Percentiles rank a stretch among this genome's conserved stretches.
Conservation (phyloP, 164 flowering plant genomes). For the Stephania yunnanensis region DNA sequence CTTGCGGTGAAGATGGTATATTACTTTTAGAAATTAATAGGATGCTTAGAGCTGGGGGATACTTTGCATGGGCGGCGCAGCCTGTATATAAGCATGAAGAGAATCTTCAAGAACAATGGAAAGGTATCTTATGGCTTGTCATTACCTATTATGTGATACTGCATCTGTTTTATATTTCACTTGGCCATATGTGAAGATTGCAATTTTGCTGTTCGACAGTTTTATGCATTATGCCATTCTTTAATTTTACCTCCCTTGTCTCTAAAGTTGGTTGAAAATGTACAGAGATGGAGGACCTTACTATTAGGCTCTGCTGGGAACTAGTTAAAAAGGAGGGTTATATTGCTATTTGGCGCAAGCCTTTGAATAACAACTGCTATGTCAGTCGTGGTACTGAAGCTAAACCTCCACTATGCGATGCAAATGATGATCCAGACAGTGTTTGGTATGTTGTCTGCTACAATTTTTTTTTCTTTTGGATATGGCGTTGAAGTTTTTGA, state of each 20-base stretch:
- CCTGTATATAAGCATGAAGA: conserved; percentile 74
- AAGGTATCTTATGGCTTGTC: conserved; percentile 36
- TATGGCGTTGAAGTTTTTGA: neutral
- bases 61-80: conserved; percentile 84
- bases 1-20: conserved; percentile 55
- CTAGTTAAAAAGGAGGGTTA: conserved; percentile 85
- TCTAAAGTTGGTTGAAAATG: neutral
- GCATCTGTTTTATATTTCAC: too few species aligned
- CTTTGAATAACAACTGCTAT: conserved; percentile 68
- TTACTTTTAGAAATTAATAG: conserved; percentile 75
- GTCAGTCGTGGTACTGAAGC: conserved; percentile 46
- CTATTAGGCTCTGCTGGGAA: conserved; percentile 72
- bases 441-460: conserved; percentile 40
- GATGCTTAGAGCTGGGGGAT: conserved; percentile 76
- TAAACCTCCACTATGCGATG: conserved; percentile 66
- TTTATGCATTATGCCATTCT: neutral
- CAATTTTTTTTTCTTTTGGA: neutral
- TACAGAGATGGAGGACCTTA: conserved; percentile 77
- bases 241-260: neutral
- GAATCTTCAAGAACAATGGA: conserved; percentile 64
- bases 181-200: neutral
- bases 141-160: neutral
- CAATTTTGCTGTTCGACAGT: neutral
- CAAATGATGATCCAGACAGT: conserved; percentile 68
- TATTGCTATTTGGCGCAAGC: conserved; percentile 80